Base-by-base conservation (phyloP, 139 green algal species). In the Closterium sp. region DNA sequence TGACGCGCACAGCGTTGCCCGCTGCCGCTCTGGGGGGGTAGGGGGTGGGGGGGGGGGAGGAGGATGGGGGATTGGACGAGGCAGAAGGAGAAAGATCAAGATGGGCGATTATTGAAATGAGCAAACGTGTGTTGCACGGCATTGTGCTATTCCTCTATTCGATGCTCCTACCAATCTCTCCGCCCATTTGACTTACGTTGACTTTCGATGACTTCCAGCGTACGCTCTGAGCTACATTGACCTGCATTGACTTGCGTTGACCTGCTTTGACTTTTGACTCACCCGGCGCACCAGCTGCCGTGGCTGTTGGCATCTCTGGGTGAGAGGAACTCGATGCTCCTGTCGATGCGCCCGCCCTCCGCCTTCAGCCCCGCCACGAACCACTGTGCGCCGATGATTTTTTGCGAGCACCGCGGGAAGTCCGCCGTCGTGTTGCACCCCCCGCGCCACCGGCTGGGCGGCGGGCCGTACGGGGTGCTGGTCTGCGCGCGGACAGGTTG, bases 371-470 rank as follows among this genome's bases (percentile, higher is more conserved):
- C 85, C 85, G 85, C 28, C 28, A 32, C 28, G 85, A 87, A 87
- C n/a, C n/a, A 87, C 28, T 87, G n/a, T 10, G 85, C 85, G 85
- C 85, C 85, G n/a, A 87, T 87, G n/a, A 87, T 30, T 27, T 87
- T 87, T 27, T 17, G n/a, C 7, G n/a, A 32, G 85, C 85, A 87
- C 22, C n/a, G 85, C 28, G 85, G 85, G 19, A 87, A 87, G 85
- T 87, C 85, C 9, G 85, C n/a, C n/a, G 85, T 87, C 28, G 85
- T 31, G 28, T 32, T 87, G 85, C 85, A 87, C 9, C 85, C 10
- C 28, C 85, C 85, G 28, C 85, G 85, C 85, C 85, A 87, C 85
- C 28, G n/a, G 85, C 85, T 87, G 28, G 85, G 85, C 10, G 85
- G 85, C n/a, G 85, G 21, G 28, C 85, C 85, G n/a, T 87, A 87